A percentile compares a stretch with the other conserved stretches of the same genome.
phyloP scores from a whole-genome alignment of 768 basidiomycete genomes.

The Tricholoma saponaceum region DNA sequence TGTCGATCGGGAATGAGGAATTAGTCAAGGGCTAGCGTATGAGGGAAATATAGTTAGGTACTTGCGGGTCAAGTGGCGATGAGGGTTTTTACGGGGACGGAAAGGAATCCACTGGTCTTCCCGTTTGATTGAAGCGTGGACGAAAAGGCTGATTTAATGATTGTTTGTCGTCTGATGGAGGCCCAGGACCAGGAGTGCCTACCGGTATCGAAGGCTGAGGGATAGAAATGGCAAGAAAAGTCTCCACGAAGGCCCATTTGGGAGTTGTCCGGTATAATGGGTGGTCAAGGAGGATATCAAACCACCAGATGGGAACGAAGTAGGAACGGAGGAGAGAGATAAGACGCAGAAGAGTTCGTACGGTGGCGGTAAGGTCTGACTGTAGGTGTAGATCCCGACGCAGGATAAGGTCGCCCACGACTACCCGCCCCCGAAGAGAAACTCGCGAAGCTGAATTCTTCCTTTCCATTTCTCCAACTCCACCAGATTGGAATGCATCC shows the following conservation, averaged over 20 bases:
- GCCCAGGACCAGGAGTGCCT: not conserved
- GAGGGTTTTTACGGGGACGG: constrained; percentile 6
- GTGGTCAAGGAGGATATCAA: constrained; percentile 24
- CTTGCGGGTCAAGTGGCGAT: constrained; percentile 19
- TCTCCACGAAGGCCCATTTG: constrained; percentile 73
- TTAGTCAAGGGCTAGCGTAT: constrained; percentile 83
- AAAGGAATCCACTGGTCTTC: constrained; percentile 12
- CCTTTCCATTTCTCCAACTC: constrained; percentile 32
- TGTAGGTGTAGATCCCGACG: constrained; percentile 26
- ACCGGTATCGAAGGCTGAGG: constrained; percentile 15
- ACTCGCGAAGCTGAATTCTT: constrained; percentile 42
- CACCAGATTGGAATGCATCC: constrained; percentile 19
- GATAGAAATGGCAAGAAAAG: constrained; percentile 60
- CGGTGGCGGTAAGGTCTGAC: constrained; percentile 40
- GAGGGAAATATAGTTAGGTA: constrained; percentile 70
- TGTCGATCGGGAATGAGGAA: constrained; percentile 66
- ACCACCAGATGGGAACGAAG: constrained; percentile 12
- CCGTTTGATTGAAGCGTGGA: constrained; percentile 19
- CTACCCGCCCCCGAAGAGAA: constrained; percentile 23
- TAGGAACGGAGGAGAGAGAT: constrained; percentile 18
- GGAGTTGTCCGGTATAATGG: constrained; percentile 55
- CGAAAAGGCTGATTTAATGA: constrained; percentile 24
- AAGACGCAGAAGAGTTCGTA: constrained; percentile 44
- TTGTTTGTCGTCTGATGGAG: constrained; percentile 1
- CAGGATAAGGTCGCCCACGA: constrained; percentile 7